phyloP scores from a whole-genome alignment of 768 basidiomycete species.

The Panaeolus papilionaceus region DNA sequence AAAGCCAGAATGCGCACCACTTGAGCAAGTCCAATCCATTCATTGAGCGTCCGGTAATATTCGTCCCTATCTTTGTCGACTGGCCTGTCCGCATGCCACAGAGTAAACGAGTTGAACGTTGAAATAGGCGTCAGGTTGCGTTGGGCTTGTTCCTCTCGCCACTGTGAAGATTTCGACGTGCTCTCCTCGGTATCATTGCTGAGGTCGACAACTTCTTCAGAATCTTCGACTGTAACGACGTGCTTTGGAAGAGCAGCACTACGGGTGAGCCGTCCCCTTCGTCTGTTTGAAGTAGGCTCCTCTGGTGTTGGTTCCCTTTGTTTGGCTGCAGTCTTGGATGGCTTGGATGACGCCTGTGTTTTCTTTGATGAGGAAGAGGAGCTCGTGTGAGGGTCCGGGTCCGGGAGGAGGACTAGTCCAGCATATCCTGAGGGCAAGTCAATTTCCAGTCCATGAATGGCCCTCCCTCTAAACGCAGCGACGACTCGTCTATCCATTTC shows the following conservation, averaged over 20 bases:
- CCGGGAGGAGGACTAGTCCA: slow-evolving; percentile 62
- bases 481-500: slow-evolving; percentile 46
- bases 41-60: slow-evolving; percentile 68
- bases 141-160: slow-evolving; percentile 27
- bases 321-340: slow-evolving; percentile 17
- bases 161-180: neutral
- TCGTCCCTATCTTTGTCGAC: slow-evolving; percentile 76
- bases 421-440: slow-evolving; percentile 69
- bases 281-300: slow-evolving; percentile 23
- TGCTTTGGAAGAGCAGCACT: slow-evolving; percentile 31
- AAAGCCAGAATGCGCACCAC: slow-evolving; percentile 51
- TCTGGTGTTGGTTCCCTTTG: neutral
- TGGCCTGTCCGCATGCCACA: slow-evolving; percentile 79
- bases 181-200: slow-evolving; percentile 9
- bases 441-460: slow-evolving; percentile 69
- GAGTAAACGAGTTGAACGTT: slow-evolving; percentile 68
- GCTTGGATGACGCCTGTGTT: slow-evolving; percentile 15
- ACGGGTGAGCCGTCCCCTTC: slow-evolving; percentile 33
- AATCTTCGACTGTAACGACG: slow-evolving; percentile 34
- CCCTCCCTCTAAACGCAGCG: slow-evolving; percentile 80
- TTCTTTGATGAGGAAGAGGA: slow-evolving; percentile 9
- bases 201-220: slow-evolving; percentile 24
- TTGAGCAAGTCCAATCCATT: slow-evolving; percentile 72
- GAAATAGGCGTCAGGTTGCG: slow-evolving; percentile 53
- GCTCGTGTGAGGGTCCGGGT: slow-evolving; percentile 19